Evolutionary conservation across 768 basidiomycete genomes (phyloP).

Genomic region (Phaeotremella fagi): DNA sequence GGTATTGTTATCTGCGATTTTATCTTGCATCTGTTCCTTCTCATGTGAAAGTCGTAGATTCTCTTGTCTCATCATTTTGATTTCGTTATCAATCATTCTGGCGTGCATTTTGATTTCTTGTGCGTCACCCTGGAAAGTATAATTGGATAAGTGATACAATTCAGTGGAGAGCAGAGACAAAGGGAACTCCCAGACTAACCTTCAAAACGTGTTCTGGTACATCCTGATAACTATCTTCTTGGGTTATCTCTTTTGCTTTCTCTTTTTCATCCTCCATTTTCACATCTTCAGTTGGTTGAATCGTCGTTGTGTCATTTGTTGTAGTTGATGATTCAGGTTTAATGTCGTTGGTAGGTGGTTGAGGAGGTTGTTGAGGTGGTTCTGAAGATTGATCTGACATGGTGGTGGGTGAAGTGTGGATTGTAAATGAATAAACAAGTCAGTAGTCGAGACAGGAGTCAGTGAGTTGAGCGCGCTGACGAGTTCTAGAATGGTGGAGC

Average conservation of each 20-base stretch:
- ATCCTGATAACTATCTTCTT: slow-evolving; percentile 80
- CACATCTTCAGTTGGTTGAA: slow-evolving; percentile 26
- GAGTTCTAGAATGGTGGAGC: too few species aligned
- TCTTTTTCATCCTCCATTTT: slow-evolving; percentile 37
- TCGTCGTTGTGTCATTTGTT: neutral
- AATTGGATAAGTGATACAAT: neutral
- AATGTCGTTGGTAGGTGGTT: neutral
- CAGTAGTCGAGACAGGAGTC: neutral
- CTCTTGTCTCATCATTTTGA: slow-evolving; percentile 98
- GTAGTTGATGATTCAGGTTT: slow-evolving; percentile 2
- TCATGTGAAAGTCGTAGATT: slow-evolving; percentile 86
- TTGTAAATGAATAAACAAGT: neutral
- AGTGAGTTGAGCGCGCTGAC: too few species aligned
- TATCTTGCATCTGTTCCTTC: slow-evolving; percentile 94
- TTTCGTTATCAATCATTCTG: slow-evolving; percentile 92
- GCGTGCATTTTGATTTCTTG: slow-evolving; percentile 87
- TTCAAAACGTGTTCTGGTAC: slow-evolving; percentile 81
- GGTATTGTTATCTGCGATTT: slow-evolving; percentile 94
- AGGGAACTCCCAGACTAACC: slow-evolving; percentile 50
- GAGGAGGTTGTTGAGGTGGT: slow-evolving; percentile 13
- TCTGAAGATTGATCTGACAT: slow-evolving; percentile 41
- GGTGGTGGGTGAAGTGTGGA: neutral
- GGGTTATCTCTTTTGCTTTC: too few species aligned
- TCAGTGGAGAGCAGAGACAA: too few species aligned
- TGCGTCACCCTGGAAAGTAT: slow-evolving; percentile 48